Evolutionary conservation across 1,284 basidiomycete species (phyloP), one percentile per base, ranked within the genome.

Genomic region (Heterobasidion occidentale): DNA sequence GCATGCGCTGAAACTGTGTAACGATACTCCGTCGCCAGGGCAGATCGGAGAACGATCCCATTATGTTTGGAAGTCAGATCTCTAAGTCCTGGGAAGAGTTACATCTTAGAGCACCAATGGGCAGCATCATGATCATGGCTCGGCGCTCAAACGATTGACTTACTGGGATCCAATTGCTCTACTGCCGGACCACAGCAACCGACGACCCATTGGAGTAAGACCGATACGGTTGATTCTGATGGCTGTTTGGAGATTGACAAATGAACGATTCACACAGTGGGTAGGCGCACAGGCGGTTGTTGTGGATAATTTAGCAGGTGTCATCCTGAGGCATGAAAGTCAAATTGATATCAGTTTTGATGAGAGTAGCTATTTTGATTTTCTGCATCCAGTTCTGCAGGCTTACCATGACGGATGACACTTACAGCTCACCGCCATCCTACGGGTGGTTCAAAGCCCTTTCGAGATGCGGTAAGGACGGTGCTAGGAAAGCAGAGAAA

Each of bases 21-120:
- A 48, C 53, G 51, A 50, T 54, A 55, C 19, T 52, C 59, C 59
- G 59, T 60, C 59, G 59, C 59, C 59, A 60, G 59, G 59, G 59
- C 17, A 55, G 52, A 48, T 42, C 53, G 59, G 56, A 53, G 52
- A 53, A 53, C 38, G 52, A 55, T 45, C 36, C 48, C 27, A 38
- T 27, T 46, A 56, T 48, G 19, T 20, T 54, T 14, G 15, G 52
- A 36, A 36, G 44, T 46, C 33, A 46, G 36, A 54, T 42, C 53
- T 59, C 56, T 56, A 51, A 53, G 36, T 8, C 46, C 54, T 60
- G 59, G 59, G 51, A 52, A 59, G 58, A 60, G 33, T 36, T 20
- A 12, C 27, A 27, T 27, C 27, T 11, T 11, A 42, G n/a, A 42
- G 38, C 38, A n/a, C 38, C 38, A 42, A 42, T 42, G 38, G n/a